These are phyloP conservation scores for Ascochyta fabae DNA, from an alignment of 2,329 filamentous ascomycete species.

Conservation along the genomic window DNA sequence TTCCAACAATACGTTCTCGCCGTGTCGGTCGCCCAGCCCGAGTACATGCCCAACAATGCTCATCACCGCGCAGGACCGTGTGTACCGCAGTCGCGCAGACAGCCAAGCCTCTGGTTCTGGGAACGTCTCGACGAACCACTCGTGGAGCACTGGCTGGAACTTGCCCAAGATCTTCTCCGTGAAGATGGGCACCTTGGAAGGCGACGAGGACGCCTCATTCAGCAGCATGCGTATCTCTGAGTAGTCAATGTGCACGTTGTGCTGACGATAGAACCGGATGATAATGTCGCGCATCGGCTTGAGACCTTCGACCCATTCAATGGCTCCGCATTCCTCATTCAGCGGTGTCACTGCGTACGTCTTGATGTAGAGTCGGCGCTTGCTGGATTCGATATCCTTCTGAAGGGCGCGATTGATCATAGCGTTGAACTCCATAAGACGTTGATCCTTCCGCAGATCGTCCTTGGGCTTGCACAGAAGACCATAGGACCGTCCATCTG, in stretches of 20 bases:
- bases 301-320: constrained; percentile 98
- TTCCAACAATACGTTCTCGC: constrained; percentile 95
- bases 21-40: constrained; percentile 90
- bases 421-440: constrained; percentile 98
- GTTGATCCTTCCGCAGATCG: constrained; percentile 94
- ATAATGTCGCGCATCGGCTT: constrained; percentile 94
- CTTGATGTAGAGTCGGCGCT: constrained; percentile 83
- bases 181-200: constrained; percentile 73
- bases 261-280: constrained; percentile 76
- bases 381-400: constrained; percentile 86
- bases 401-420: constrained; percentile 97
- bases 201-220: constrained; percentile 69
- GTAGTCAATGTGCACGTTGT: constrained; percentile 69
- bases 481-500: constrained; percentile 86
- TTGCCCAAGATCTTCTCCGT: constrained; percentile 69
- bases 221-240: constrained; percentile 69
- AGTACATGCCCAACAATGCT: constrained; percentile 98
- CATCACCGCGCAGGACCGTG: constrained; percentile 95
- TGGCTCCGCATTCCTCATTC: constrained; percentile 96
- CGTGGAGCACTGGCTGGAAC: constrained; percentile 84
- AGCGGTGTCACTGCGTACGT: constrained; percentile 96
- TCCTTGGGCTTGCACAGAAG: constrained; percentile 98
- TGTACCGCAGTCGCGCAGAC: constrained; percentile 84
- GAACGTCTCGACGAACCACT: constrained; percentile 96
- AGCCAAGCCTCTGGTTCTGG: constrained; percentile 95